phyloP scores from a whole-genome alignment of 2,329 filamentous ascomycete species.

The Colletotrichum incanum region DNA sequence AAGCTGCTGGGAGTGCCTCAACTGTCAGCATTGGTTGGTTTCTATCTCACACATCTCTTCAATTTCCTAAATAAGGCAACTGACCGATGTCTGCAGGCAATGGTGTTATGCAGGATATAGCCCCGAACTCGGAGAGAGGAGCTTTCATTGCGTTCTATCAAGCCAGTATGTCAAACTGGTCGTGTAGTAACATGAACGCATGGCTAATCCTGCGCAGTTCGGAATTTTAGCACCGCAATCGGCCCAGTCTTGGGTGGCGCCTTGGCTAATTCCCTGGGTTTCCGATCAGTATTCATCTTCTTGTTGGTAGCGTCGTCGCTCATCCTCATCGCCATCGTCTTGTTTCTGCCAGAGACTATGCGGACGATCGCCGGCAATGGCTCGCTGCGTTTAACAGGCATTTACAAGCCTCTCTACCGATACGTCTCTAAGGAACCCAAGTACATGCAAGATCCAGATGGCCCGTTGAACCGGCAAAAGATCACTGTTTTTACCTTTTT shows the following conservation, averaged over 20 bases:
- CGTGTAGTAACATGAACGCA: not conserved
- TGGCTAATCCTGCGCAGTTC: conserved; percentile 39
- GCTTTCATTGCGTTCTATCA: conserved; percentile 52
- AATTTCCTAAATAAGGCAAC: not conserved
- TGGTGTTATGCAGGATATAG: conserved; percentile 53
- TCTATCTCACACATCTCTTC: not conserved
- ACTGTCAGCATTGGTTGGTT: conserved; percentile 62
- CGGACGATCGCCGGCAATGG: conserved; percentile 50
- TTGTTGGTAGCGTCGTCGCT: conserved; percentile 25
- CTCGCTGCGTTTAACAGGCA: conserved; percentile 44
- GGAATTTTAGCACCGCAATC: conserved; percentile 51
- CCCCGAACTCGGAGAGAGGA: conserved; percentile 50
- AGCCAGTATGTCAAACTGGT: conserved; percentile 46
- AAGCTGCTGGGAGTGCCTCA: conserved; percentile 64
- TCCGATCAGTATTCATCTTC: conserved; percentile 43
- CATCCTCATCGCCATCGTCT: conserved; percentile 44
- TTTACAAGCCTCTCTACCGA: conserved; percentile 48
- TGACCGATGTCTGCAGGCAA: conserved; percentile 35
- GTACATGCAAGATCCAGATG: conserved; percentile 43
- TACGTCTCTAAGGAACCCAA: conserved; percentile 42
- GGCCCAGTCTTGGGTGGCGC: conserved; percentile 54
- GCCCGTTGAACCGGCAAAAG: conserved; percentile 45
- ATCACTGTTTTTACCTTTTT: conserved; percentile 53
- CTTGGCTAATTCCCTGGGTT: conserved; percentile 45
- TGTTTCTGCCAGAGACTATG: conserved; percentile 51